These are phyloP conservation scores for Paecilomyces variotii DNA, from an alignment of 2,329 filamentous ascomycete genomes.

Conservation along the genomic window DNA sequence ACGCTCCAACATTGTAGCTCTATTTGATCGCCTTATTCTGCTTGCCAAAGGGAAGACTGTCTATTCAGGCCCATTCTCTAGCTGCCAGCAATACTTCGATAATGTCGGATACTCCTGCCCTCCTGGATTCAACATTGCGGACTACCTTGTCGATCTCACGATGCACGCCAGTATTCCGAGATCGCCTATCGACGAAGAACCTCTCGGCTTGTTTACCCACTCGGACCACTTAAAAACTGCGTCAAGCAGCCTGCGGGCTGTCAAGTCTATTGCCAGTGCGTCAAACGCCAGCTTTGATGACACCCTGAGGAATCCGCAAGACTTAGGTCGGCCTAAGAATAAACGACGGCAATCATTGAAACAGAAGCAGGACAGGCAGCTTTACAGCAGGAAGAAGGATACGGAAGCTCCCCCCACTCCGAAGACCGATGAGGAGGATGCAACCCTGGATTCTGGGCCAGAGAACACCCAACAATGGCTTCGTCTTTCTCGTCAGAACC, in stretches of 20 bases:
- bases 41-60: slow-evolving; percentile 83
- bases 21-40: slow-evolving; percentile 90
- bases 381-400: slow-evolving; percentile 75
- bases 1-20: slow-evolving; percentile 92
- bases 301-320: slow-evolving; percentile 52
- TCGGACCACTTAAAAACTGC: slow-evolving; percentile 60
- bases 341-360: slow-evolving; percentile 75
- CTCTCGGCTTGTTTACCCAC: slow-evolving; percentile 52
- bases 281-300: slow-evolving; percentile 68
- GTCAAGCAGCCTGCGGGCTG: slow-evolving; percentile 76
- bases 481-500: slow-evolving; percentile 48
- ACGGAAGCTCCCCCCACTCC: slow-evolving; percentile 51
- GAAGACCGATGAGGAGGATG: slow-evolving; percentile 55
- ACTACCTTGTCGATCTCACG: slow-evolving; percentile 93
- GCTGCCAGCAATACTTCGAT: slow-evolving; percentile 90
- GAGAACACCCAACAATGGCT: slow-evolving; percentile 53
- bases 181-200: slow-evolving; percentile 48
- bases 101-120: slow-evolving; percentile 86
- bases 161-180: slow-evolving; percentile 75
- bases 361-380: slow-evolving; percentile 76
- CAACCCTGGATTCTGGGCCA: slow-evolving; percentile 41
- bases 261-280: slow-evolving; percentile 83
- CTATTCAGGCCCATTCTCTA: slow-evolving; percentile 82
- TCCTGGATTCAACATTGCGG: slow-evolving; percentile 95
- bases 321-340: slow-evolving; percentile 55